Percentiles rank a stretch among this genome's conserved stretches.
phyloP scores from a whole-genome alignment of 2,329 filamentous ascomycete genomes.

The Monosporascus sp. region DNA sequence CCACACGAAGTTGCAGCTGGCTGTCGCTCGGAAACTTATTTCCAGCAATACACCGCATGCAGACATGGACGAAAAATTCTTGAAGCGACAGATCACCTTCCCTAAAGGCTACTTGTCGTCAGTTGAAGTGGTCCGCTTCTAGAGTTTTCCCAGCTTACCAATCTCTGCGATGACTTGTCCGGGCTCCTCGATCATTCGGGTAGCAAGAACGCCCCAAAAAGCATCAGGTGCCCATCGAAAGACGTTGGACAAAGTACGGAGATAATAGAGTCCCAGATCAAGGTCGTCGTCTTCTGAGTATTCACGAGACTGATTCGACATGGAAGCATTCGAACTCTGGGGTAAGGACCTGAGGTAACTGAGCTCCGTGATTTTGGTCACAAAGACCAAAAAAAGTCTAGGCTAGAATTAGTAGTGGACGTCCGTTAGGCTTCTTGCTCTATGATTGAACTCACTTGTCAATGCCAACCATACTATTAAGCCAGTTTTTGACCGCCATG shows the following conservation, averaged over 20 bases:
- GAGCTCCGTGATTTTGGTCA: slow-evolving; percentile 52
- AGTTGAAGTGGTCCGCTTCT: slow-evolving; percentile 19
- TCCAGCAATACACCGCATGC: slow-evolving; percentile 55
- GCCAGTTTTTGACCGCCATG: slow-evolving; percentile 74
- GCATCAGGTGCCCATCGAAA: slow-evolving; percentile 62
- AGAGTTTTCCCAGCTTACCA: slow-evolving; percentile 39
- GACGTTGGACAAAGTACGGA: slow-evolving; percentile 69
- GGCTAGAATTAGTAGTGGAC: slow-evolving; percentile 13
- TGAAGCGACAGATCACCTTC: slow-evolving; percentile 58
- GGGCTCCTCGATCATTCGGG: slow-evolving; percentile 49
- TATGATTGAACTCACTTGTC: slow-evolving; percentile 46
- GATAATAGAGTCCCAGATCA: slow-evolving; percentile 71
- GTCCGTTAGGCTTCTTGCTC: not conserved
- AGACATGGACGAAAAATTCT: slow-evolving; percentile 62
- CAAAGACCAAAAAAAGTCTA: slow-evolving; percentile 58
- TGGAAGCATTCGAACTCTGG: slow-evolving; percentile 15
- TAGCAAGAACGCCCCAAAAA: slow-evolving; percentile 66
- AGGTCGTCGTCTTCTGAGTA: slow-evolving; percentile 61
- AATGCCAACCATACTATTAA: slow-evolving; percentile 61
- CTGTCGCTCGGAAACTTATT: slow-evolving; percentile 30
- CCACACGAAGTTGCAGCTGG: slow-evolving; percentile 44
- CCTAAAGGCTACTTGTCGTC: slow-evolving; percentile 37
- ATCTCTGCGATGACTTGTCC: slow-evolving; percentile 39
- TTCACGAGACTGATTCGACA: slow-evolving; percentile 21
- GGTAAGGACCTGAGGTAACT: slow-evolving; percentile 41